Base-by-base conservation (phyloP, 306 rosid genomes). In the Vigna hirtella region DNA sequence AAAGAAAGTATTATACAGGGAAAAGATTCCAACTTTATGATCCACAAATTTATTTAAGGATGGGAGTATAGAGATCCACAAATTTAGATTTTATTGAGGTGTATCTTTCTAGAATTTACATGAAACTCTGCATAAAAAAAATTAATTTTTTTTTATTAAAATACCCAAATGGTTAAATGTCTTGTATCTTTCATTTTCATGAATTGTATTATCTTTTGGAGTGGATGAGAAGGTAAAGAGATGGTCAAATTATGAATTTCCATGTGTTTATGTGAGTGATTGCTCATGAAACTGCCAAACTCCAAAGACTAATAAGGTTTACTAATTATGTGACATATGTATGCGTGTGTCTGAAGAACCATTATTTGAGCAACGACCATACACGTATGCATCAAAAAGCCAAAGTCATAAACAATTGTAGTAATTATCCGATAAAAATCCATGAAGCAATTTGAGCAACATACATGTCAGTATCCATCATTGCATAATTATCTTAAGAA, bases 401-500 rank as follows among this genome's bases (percentile, higher is more conserved):
- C 77, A 20, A 51, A 77, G 73, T 63, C 32, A 82, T 55, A 56
- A 66, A 40, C 51, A 65, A 40, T 65, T 40, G 40, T 55, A 38
- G 74, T 43, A 66, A 58, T 10, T 62, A 72, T 75, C 73, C 84
- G 66, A 70, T 40, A 58, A 28, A 20, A 52, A 13, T 79, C 52
- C 63, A 42, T 13, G 58, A 75, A 56, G 47, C 55, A 65, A 51
- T 48, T 48, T 3, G 40, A 55, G 57, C 74, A 78, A 15, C 52
- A 81, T 69, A 15, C 52, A 81, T 69, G 78, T 78, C 76, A 74
- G 72, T 66, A 11, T 74, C 73, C n/a, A 80, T 64, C 62, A 66
- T 70, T 70, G 72, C 87, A 80, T 76, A 76, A 84, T 76, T 59
- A 84, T 80, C 79, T 30, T 24, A 9, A 69, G 0, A 74, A 78